Evolutionary conservation across 23 red algal genomes (phyloP), one percentile per base, ranked within the genome.

Genomic region (Gracilaria caudata): DNA sequence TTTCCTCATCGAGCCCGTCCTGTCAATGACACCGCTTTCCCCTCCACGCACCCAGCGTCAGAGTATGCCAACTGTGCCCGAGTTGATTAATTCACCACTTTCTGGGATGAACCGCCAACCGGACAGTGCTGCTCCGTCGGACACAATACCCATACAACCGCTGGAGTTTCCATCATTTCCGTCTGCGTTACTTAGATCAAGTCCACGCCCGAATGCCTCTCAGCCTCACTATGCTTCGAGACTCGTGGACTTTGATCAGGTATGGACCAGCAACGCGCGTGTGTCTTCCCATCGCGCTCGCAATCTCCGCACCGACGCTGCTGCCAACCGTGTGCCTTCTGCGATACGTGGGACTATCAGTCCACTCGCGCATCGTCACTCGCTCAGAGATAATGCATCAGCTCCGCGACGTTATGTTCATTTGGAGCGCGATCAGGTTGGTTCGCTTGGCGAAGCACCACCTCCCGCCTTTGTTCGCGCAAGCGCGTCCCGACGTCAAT

Each of bases 381-480:
- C 43, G 21, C 37, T 28, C 39, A 23, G 39, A 14, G 24, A 43
- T 21, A 25, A 25, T 29, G 39, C 70, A 75, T 46, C 70, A 0
- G n/a, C 47, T 47, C 19, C 70, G 4, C 70, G 38, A 49, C 70
- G 70, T 8, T 75, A 75, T 20, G 38, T 75, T 47, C 70, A 75
- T 29, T 36, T 66, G 61, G 61, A 66, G 30, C 61, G 61, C 61
- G 32, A 66, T 14, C 61, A 66, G 19, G 61, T 26, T 19, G 61
- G 7, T 36, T 35, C 32, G 28, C 26, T 35, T 35, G 61, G 61
- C 32, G 25, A 17, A 2, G 61, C 17, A 17, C 14, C 29, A 29
- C 1, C 29, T 36, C 61, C 61, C 7, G 26, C 4, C 8, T 66
- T 66, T 35, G 61, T 66, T 14, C 61, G 32, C 29, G 13, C 29